These are phyloP conservation scores for Myxozyma udenii DNA, from an alignment of 805 yeast genomes.

Conservation along the genomic window DNA sequence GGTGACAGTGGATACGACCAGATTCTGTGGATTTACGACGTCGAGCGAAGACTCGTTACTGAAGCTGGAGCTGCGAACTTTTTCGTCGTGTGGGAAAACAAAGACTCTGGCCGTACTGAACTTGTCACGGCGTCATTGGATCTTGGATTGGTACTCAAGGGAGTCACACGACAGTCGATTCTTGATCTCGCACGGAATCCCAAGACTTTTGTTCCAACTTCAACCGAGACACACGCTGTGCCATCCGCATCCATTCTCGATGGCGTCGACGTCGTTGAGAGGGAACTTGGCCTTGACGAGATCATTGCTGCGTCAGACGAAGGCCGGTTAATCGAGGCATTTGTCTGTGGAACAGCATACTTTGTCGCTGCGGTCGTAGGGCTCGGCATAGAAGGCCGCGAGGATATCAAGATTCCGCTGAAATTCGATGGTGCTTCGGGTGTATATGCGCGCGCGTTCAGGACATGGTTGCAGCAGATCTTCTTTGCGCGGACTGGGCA, in stretches of 20 bases:
- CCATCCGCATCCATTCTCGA: too few species aligned
- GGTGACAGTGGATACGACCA: constrained; percentile 49
- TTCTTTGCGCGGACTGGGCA: constrained; percentile 34
- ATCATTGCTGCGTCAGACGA: constrained; percentile 46
- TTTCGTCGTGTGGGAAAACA: constrained; percentile 46
- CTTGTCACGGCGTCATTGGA: constrained; percentile 52
- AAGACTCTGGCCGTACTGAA: constrained; percentile 45
- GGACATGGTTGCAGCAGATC: constrained; percentile 27
- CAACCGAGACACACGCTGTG: too few species aligned
- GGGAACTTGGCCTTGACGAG: constrained; percentile 48
- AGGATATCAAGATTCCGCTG: constrained; percentile 45
- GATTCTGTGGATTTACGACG: constrained; percentile 51
- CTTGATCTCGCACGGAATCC: constrained; percentile 39
- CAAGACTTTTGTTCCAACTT: constrained; percentile 40
- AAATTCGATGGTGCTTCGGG: constrained; percentile 43
- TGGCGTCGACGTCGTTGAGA: constrained; percentile 44
- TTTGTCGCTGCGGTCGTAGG: constrained; percentile 49
- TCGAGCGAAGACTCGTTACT: constrained; percentile 51
- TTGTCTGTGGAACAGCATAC: constrained; percentile 55
- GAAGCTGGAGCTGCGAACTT: constrained; percentile 58
- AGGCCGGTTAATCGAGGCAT: constrained; percentile 53
- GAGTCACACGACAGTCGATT: constrained; percentile 52
- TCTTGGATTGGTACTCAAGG: constrained; percentile 51
- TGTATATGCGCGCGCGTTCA: constrained; percentile 42
- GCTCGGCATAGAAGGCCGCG: constrained; percentile 47